Evolutionary conservation across 345 rosid species (phyloP).

Genomic region (Anacardium occidentale): DNA sequence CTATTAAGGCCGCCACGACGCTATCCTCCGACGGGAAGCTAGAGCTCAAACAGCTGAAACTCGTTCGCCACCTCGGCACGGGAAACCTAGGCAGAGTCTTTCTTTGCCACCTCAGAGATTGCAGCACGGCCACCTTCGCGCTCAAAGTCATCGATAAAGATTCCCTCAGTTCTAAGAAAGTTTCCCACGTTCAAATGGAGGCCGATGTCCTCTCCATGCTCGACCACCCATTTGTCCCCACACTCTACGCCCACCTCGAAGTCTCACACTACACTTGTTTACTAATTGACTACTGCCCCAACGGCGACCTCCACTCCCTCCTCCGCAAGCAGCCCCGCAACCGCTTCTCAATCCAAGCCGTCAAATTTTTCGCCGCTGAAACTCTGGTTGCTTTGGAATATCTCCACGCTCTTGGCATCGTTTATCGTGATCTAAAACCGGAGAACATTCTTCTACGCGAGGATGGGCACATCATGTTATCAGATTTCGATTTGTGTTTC

Average conservation of each 20-base stretch:
- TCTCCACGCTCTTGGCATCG: slow-evolving; percentile 85
- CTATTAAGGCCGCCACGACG: slow-evolving; percentile 51
- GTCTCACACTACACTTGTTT: slow-evolving; percentile 84
- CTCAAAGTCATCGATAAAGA: slow-evolving; percentile 64
- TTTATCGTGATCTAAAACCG: slow-evolving; percentile 52
- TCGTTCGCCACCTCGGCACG: slow-evolving; percentile 61
- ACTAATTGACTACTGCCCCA: slow-evolving; percentile 81
- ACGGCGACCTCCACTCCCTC: slow-evolving; percentile 83
- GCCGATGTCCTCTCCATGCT: slow-evolving; percentile 65
- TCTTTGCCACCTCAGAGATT: slow-evolving; percentile 65
- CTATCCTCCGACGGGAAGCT: slow-evolving; percentile 60
- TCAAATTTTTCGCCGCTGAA: slow-evolving; percentile 79
- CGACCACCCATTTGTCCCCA: slow-evolving; percentile 84
- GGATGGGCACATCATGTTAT: slow-evolving; percentile 82
- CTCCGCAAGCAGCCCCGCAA: slow-evolving; percentile 66
- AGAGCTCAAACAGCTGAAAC: slow-evolving; percentile 57
- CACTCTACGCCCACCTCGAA: slow-evolving; percentile 67
- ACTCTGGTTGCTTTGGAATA: slow-evolving; percentile 78
- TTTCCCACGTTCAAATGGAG: slow-evolving; percentile 62
- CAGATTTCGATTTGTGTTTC: slow-evolving; percentile 78
- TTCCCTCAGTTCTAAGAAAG: slow-evolving; percentile 48
- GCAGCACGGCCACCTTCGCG: slow-evolving; percentile 49
- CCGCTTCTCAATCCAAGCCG: slow-evolving; percentile 56
- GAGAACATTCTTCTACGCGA: slow-evolving; percentile 72
- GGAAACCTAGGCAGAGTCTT: slow-evolving; percentile 74